Base-by-base conservation (phyloP, 768 basidiomycete species). In the Thelephora aurantiotincta region DNA sequence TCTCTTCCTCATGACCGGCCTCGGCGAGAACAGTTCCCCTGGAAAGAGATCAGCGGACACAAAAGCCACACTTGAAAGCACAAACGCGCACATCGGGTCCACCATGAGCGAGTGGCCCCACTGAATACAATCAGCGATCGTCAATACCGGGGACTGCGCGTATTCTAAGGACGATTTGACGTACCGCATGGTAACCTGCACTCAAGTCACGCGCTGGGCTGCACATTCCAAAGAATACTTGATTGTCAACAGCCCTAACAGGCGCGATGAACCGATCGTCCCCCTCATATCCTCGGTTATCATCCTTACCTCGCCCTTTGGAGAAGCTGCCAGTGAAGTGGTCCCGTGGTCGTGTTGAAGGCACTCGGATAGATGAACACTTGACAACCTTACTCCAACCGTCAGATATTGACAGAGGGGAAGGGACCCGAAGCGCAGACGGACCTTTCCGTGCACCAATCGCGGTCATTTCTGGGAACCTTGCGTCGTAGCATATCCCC, bases 211-310 rank as follows among this genome's bases (percentile, higher is more conserved):
- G 75, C 2, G 96, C 94, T 26, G 93, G 92, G 48, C 91, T 96
- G 59, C 91, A 94, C 90, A 93, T 94, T 1, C 86, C 74, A 52
- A 97, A 77, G 66, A 77, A 99, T n/a, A 98, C 77, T 64, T 98
- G 93, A 58, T 98, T 97, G 60, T 99, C 96, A 19, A 92, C 76
- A 5, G 96, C 96, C 49, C 93, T 92, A 55, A 18, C 52, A n/a
- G n/a, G 20, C 14, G 12, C 16, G 18, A 12, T n/a, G 3, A 26
- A 11, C 23, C n/a, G 13, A 14, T 52, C 35, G 50, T 46, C 36
- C 2, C 18, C 26, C 26, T 9, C 13, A 22, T 41, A 9, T 6
- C 22, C 16, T 16, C 35, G 22, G 16, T 23, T 6, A 14, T 34
- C 16, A 38, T 45, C 62, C 70, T n/a, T 58, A 85, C 89, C 91